phyloP scores from a whole-genome alignment of 108 stramenopile genomes.

The Parmales sp. region DNA sequence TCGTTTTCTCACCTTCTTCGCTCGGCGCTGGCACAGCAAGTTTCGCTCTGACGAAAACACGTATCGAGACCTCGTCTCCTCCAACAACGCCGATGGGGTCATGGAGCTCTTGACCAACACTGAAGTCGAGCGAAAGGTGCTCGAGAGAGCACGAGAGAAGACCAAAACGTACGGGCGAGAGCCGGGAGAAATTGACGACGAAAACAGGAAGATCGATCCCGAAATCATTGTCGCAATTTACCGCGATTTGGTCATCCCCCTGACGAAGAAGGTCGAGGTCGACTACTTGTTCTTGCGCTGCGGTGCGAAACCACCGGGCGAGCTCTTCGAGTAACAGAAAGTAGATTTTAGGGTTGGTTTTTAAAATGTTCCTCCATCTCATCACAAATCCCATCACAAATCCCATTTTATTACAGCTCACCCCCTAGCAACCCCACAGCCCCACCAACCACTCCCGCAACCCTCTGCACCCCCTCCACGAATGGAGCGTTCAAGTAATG shows the following conservation, averaged over 20 bases:
- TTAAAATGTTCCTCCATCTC: background rate
- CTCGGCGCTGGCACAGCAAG: conserved; percentile 85
- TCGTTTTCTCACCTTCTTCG: too few relatives aligned
- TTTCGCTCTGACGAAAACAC: conserved; percentile 70
- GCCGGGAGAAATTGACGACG: conserved; percentile 33
- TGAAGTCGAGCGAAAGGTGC: conserved; percentile 79
- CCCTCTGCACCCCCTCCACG: background rate
- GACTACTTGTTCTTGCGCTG: conserved; percentile 86
- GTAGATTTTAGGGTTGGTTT: background rate
- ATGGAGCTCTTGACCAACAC: conserved; percentile 85
- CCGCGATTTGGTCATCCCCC: conserved; percentile 85
- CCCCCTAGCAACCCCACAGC: background rate
- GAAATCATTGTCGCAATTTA: conserved; percentile 80
- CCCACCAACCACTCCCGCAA: background rate
- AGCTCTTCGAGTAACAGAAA: background rate
- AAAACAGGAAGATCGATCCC: conserved; percentile 76
- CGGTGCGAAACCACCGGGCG: conserved; percentile 53
- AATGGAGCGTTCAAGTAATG: background rate
- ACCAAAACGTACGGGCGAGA: conserved; percentile 88
- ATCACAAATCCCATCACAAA: background rate
- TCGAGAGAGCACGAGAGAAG: conserved; percentile 79
- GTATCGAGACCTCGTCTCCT: conserved; percentile 74
- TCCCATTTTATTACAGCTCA: background rate
- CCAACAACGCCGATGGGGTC: conserved; percentile 85
- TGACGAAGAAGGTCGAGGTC: conserved; percentile 96